phyloP scores from a whole-genome alignment of 2,329 filamentous ascomycete genomes.

The Paecilomyces variotii region DNA sequence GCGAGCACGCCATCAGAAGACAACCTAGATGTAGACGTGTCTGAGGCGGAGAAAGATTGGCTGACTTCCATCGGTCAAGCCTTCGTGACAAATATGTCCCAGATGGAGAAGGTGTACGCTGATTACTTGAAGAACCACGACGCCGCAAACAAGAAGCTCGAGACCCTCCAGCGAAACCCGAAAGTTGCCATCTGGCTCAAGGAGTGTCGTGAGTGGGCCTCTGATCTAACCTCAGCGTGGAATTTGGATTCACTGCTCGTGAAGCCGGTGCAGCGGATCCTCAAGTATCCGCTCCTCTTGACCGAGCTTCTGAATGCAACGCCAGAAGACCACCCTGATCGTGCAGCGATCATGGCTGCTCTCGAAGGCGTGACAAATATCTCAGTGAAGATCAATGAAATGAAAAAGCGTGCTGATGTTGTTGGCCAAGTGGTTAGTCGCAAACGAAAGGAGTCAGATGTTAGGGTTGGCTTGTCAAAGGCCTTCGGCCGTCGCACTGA shows the following conservation, averaged over 20 bases:
- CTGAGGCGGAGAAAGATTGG: constrained; percentile 50
- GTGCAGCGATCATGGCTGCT: constrained; percentile 60
- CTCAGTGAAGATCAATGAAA: constrained; percentile 72
- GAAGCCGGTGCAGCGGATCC: constrained; percentile 89
- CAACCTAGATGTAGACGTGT: constrained; percentile 21
- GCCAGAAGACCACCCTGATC: constrained; percentile 74
- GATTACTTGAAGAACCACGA: constrained; percentile 59
- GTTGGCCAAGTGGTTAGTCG: constrained; percentile 81
- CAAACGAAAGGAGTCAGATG: constrained; percentile 82
- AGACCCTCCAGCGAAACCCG: constrained; percentile 44
- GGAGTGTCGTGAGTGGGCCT: constrained; percentile 86
- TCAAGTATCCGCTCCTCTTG: constrained; percentile 86
- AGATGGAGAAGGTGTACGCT: constrained; percentile 58
- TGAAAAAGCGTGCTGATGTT: constrained; percentile 89
- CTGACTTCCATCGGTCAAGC: constrained; percentile 52
- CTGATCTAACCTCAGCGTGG: constrained; percentile 90
- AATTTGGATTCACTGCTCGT: constrained; percentile 92
- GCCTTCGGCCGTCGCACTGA: constrained; percentile 85
- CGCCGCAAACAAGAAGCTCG: constrained; percentile 54
- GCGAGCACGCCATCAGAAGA: constrained; percentile 22
- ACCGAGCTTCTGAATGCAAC: constrained; percentile 73
- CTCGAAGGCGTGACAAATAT: constrained; percentile 60
- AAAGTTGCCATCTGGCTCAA: constrained; percentile 72
- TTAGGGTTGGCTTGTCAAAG: constrained; percentile 74
- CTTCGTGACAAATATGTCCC: constrained; percentile 47